A percentile compares a stretch with the other conserved stretches of the same genome.
phyloP scores from a whole-genome alignment of 2,329 filamentous ascomycete species.

The Aspergillus brasiliensis region DNA sequence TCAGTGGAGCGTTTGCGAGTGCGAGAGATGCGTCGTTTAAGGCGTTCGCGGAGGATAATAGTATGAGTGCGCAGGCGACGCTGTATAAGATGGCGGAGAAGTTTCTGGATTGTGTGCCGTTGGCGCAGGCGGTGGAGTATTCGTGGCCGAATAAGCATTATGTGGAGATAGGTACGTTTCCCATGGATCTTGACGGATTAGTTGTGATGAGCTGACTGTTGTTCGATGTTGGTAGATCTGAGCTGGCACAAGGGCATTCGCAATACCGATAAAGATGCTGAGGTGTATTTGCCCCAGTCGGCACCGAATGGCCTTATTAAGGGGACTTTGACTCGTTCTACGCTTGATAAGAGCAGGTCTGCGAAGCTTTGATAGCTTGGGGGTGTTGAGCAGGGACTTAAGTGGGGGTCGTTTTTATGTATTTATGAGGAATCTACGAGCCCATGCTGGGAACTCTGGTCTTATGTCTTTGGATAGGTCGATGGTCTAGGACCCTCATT shows the following conservation, averaged over 20 bases:
- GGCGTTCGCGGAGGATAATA: background rate
- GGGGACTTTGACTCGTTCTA: background rate
- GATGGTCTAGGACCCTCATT: too few species aligned
- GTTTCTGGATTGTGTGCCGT: background rate
- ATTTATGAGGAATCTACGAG: too few species aligned
- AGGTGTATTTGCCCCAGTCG: background rate
- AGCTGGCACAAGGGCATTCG: background rate
- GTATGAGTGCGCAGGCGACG: background rate
- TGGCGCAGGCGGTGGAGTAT: background rate
- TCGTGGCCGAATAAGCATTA: background rate
- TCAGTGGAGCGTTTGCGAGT: background rate
- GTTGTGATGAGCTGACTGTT: background rate
- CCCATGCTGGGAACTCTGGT: too few species aligned
- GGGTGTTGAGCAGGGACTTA: too few species aligned
- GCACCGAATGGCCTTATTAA: background rate
- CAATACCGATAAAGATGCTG: background rate
- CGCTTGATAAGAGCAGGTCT: too few species aligned
- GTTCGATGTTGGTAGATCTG: background rate
- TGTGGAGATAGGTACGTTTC: background rate
- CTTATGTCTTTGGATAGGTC: too few species aligned
- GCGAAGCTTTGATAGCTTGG: too few species aligned
- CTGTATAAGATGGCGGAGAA: background rate
- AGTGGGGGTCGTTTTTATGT: too few species aligned
- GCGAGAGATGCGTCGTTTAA: background rate
- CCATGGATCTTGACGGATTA: background rate